Evolutionary conservation across 179 eudicot species (phyloP).

Genomic region (Beta lomatogona): DNA sequence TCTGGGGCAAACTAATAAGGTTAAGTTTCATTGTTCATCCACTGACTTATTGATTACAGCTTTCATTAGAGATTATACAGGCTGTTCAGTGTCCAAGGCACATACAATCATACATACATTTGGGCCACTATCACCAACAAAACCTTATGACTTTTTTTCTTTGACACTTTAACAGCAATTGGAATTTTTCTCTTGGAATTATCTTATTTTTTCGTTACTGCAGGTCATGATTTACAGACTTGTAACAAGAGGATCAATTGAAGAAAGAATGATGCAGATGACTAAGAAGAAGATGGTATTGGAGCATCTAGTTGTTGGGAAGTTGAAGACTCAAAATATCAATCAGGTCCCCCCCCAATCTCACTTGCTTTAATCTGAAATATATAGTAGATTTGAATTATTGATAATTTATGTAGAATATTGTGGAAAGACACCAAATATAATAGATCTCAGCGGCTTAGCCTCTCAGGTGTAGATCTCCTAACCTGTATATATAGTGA

Average conservation of each 20-base stretch:
- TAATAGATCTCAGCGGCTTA: neutral
- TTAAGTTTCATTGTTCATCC: constrained; percentile 25
- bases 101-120: neutral
- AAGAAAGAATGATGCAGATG: constrained; percentile 99
- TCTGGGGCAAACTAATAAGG: constrained; percentile 97
- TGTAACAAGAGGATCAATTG: constrained; percentile 85
- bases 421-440: neutral
- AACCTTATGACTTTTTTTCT: neutral
- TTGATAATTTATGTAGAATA: constrained; percentile 6
- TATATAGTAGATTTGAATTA: neutral
- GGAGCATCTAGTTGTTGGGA: constrained; percentile 98
- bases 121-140: neutral
- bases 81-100: neutral
- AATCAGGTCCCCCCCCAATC: constrained; percentile 56
- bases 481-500: no score
- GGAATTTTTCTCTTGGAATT: neutral
- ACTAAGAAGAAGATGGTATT: constrained; percentile 97
- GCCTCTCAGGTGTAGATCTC: neutral
- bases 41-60: neutral
- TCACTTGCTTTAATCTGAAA: constrained; percentile 10
- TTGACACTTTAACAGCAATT: no score
- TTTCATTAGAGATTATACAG: neutral
- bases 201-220: constrained; percentile 14
- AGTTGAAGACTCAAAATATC: constrained; percentile 87
- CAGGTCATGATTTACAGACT: constrained; percentile 98